Base-by-base conservation (phyloP, 176 grass and related monocot genomes). In the Aechmea fasciata region DNA sequence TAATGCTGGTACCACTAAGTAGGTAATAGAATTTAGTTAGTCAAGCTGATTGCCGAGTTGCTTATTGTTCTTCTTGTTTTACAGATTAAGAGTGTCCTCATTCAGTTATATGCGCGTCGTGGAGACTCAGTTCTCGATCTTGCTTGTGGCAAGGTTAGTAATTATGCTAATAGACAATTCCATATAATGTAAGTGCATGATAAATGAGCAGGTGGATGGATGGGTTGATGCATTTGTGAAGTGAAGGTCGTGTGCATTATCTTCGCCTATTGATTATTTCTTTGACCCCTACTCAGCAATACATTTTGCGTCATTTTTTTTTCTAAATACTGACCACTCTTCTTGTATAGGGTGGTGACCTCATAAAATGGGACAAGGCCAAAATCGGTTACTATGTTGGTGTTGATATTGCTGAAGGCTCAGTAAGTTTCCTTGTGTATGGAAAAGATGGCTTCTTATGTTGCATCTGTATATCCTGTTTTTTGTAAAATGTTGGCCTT, bases 331-430 rank as follows among this genome's bases (percentile, higher is more conserved):
- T 61, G 20, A 7, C 20, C 17, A 22, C 55, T 61, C 67, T 69
- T 79, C 51, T 13, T 78, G 62, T 52, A 8, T 77, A 97, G 93
- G 93, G 89, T 73, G 93, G 93, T 20, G 93, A 97, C 68, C 78
- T 97, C 28, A 92, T 97, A 75, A 97, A 97, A 81, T 90, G 89
- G 93, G 93, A 97, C 57, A 97, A 97, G 52, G 89, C 93, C 13
- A 97, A 47, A 75, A 85, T 92, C 66, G 86, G 82, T 17, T 97
- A 97, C 73, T 97, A 92, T 19, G 81, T 92, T 23, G 93, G 93
- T 3, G 84, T 97, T 54, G 93, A 92, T 78, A 97, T 97, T 20
- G 88, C 84, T 1, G 69, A 87, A 79, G 88, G 84, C 84, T 91
- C 88, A 57, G 88, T 91, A 70, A 87, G 78, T 82, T 59, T 61